Conservation (phyloP, 1,284 basidiomycete genomes). For the Apiotrichum laibachii region DNA sequence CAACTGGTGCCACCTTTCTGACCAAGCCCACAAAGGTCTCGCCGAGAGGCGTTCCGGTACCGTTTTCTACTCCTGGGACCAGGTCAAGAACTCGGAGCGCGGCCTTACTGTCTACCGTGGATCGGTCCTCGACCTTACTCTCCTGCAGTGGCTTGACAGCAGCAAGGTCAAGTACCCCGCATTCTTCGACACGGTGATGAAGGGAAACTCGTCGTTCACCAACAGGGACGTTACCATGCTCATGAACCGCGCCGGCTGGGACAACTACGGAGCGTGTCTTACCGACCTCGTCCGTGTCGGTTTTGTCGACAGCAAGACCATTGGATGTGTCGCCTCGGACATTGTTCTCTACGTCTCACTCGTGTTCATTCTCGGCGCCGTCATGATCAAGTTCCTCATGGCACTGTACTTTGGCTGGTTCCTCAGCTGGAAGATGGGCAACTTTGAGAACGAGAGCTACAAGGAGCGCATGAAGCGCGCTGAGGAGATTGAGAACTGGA, state of each 20-base stretch:
- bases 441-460: constrained; percentile 90
- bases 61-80: constrained; percentile 90
- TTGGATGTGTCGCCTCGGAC: constrained; percentile 92
- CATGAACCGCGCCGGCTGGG: constrained; percentile 62
- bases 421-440: constrained; percentile 87
- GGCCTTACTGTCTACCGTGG: constrained; percentile 89
- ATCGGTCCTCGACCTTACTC: constrained; percentile 77
- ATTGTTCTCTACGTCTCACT: constrained; percentile 94
- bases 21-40: constrained; percentile 59
- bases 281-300: constrained; percentile 83
- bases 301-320: constrained; percentile 88
- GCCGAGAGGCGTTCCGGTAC: constrained; percentile 60
- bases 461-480: constrained; percentile 86
- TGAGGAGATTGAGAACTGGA: constrained; percentile 92
- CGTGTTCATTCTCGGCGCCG: constrained; percentile 96
- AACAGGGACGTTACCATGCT: constrained; percentile 82
- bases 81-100: constrained; percentile 65
- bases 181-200: constrained; percentile 75
- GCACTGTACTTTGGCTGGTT: constrained; percentile 98
- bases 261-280: constrained; percentile 73
- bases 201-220: constrained; percentile 68
- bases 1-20: constrained; percentile 71
- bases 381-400: constrained; percentile 92
- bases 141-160: constrained; percentile 78
- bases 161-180: constrained; percentile 75